These are phyloP conservation scores for Aphanocladium album DNA, from an alignment of 2,329 filamentous ascomycete species.

Conservation along the genomic window DNA sequence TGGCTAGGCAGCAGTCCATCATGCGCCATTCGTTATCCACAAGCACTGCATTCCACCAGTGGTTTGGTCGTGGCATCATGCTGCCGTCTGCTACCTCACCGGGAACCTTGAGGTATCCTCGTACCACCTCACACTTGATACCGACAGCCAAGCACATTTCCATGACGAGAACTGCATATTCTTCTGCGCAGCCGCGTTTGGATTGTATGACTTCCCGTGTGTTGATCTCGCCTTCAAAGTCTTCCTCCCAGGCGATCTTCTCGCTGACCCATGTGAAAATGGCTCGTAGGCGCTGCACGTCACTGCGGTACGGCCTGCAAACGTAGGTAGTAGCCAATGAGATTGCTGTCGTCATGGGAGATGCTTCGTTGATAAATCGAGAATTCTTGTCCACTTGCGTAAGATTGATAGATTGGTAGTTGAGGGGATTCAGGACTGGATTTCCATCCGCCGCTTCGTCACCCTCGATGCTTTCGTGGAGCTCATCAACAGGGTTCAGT, in stretches of 20 bases:
- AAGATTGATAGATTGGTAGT: slow-evolving; percentile 76
- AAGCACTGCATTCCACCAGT: slow-evolving; percentile 95
- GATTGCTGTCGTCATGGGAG: slow-evolving; percentile 73
- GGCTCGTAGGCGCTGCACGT: slow-evolving; percentile 84
- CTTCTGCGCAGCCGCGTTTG: slow-evolving; percentile 78
- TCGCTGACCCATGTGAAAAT: slow-evolving; percentile 99
- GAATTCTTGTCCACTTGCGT: slow-evolving; percentile 92
- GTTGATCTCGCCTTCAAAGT: slow-evolving; percentile 81
- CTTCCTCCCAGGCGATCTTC: slow-evolving; percentile 91
- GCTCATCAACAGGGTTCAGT: slow-evolving; percentile 81
- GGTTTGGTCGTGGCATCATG: slow-evolving; percentile 80
- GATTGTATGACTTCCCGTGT: slow-evolving; percentile 77
- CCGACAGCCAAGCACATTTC: slow-evolving; percentile 94
- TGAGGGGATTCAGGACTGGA: slow-evolving; percentile 73
- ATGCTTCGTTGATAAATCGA: slow-evolving; percentile 79
- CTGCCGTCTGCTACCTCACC: slow-evolving; percentile 79
- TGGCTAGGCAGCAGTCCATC: slow-evolving; percentile 89
- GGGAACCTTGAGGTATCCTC: slow-evolving; percentile 85
- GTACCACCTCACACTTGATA: slow-evolving; percentile 78
- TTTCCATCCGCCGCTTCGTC: slow-evolving; percentile 84
- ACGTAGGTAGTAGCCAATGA: slow-evolving; percentile 86
- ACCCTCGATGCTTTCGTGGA: slow-evolving; percentile 79
- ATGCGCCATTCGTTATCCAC: slow-evolving; percentile 95
- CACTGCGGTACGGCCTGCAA: slow-evolving; percentile 88
- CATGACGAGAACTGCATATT: slow-evolving; percentile 80